Percentiles rank a stretch among this genome's conserved stretches.
These are phyloP conservation scores for Deinandra increscens DNA, from an alignment of 129 eudicot species.

Conservation along the genomic window DNA sequence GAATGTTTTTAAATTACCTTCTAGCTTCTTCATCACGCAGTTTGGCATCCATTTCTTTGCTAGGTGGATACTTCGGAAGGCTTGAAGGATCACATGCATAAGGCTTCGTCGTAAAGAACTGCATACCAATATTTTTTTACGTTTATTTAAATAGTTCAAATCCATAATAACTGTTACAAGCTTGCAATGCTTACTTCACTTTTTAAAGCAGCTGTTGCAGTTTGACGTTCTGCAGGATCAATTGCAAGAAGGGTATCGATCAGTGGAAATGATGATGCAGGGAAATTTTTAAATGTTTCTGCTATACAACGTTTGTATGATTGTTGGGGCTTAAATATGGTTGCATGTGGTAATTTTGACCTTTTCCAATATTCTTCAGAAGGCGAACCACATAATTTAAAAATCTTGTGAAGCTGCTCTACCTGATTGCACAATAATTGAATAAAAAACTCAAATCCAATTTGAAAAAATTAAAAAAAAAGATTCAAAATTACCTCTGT, in stretches of 20 bases:
- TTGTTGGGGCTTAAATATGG: conserved; percentile 68
- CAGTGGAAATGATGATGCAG: conserved; percentile 64
- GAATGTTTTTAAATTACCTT: conserved; percentile 42
- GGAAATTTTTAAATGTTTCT: conserved; percentile 64
- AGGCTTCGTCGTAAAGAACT: conserved; percentile 86
- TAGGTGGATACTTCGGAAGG: conserved; percentile 95
- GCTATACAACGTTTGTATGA: conserved; percentile 61
- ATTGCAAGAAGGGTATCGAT: conserved; percentile 86
- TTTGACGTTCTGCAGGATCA: conserved; percentile 73
- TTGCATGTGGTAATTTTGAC: conserved; percentile 82
- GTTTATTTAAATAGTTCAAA: not conserved
- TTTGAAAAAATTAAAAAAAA: not conserved
- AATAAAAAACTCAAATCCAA: not conserved
- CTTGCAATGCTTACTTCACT: conserved; percentile 50
- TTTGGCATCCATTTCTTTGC: conserved; percentile 96
- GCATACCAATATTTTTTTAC: not conserved
- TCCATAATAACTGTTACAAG: not conserved
- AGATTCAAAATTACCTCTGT: conserved; percentile 62
- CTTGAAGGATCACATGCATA: conserved; percentile 91
- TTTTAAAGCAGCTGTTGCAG: conserved; percentile 69
- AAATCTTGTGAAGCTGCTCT: conserved; percentile 82
- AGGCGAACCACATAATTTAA: conserved; percentile 82
- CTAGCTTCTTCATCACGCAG: conserved; percentile 90
- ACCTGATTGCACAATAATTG: conserved; percentile 36
- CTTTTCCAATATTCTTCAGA: conserved; percentile 90